These are phyloP conservation scores for Coemansia sp. DNA, from an alignment of 192 early-diverging fungal species.

Conservation along the genomic window DNA sequence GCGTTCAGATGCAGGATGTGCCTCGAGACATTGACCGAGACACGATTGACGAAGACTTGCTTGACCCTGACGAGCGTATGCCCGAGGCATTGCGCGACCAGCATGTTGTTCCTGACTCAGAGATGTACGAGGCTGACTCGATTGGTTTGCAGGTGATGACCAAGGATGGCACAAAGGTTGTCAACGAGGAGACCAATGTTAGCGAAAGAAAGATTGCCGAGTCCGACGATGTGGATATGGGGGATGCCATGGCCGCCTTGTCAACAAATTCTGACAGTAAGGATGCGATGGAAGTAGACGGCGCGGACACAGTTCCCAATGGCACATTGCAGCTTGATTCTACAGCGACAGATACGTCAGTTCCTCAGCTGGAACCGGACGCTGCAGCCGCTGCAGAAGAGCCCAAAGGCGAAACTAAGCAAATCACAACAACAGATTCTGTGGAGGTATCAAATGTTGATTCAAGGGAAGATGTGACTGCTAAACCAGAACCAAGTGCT, in stretches of 20 bases:
- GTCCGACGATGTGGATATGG: conserved; percentile 30
- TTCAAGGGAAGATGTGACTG: neutral
- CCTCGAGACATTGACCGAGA: conserved; percentile 49
- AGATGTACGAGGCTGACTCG: conserved; percentile 55
- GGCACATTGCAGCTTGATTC: neutral
- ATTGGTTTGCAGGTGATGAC: conserved; percentile 34
- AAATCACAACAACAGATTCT: too few species aligned
- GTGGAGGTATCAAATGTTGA: neutral
- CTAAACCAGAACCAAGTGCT: neutral
- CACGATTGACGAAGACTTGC: conserved; percentile 41
- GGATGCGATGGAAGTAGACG: conserved; percentile 34
- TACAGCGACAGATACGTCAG: neutral
- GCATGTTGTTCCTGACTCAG: conserved; percentile 52
- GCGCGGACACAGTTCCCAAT: neutral
- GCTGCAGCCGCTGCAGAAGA: neutral
- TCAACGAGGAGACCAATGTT: conserved; percentile 46
- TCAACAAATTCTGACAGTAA: neutral
- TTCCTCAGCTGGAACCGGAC: neutral
- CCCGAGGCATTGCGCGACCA: conserved; percentile 43
- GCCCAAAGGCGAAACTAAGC: neutral
- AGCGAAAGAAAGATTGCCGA: neutral
- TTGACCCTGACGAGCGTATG: conserved; percentile 55
- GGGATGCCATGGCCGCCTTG: neutral
- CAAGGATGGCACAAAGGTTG: conserved; percentile 40
- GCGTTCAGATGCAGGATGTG: conserved; percentile 57